A percentile compares a stretch with the other conserved stretches of the same genome.
Conservation (phyloP, 495 filamentous ascomycete species). For the Hyaloscypha finlandica region DNA sequence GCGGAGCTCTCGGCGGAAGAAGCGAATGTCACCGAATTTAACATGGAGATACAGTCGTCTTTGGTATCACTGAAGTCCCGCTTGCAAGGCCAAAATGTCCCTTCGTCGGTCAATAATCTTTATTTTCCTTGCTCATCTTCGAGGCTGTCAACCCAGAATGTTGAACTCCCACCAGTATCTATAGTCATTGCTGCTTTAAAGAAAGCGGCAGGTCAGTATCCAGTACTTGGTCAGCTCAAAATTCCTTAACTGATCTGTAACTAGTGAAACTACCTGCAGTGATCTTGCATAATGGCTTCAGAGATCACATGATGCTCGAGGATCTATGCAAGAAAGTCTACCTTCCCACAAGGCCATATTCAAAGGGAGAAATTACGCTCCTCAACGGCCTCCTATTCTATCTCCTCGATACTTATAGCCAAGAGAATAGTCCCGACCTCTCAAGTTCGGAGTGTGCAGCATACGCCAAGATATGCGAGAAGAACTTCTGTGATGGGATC, state of each 20-base stretch:
- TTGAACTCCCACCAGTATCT: background rate
- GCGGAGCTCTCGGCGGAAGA: background rate
- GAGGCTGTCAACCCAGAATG: background rate
- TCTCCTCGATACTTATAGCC: background rate
- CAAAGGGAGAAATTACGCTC: background rate
- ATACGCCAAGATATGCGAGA: background rate
- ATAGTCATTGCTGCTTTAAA: background rate
- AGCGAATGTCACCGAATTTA: background rate
- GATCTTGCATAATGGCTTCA: background rate
- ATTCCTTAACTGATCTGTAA: background rate
- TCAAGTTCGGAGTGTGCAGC: background rate
- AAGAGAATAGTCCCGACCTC: background rate
- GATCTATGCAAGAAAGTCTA: background rate
- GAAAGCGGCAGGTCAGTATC: background rate
- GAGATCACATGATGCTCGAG: background rate
- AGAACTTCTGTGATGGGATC: background rate
- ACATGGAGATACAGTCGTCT: background rate
- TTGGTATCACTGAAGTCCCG: background rate
- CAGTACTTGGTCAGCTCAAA: background rate
- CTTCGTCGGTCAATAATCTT: background rate
- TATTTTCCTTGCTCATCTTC: background rate
- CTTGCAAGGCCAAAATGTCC: background rate
- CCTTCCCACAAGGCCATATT: background rate
- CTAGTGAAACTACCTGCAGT: background rate
- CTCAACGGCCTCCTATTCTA: background rate